Evolutionary conservation across 2,329 filamentous ascomycete species (phyloP).

Genomic region (Chrysosporium keratinophilum): DNA sequence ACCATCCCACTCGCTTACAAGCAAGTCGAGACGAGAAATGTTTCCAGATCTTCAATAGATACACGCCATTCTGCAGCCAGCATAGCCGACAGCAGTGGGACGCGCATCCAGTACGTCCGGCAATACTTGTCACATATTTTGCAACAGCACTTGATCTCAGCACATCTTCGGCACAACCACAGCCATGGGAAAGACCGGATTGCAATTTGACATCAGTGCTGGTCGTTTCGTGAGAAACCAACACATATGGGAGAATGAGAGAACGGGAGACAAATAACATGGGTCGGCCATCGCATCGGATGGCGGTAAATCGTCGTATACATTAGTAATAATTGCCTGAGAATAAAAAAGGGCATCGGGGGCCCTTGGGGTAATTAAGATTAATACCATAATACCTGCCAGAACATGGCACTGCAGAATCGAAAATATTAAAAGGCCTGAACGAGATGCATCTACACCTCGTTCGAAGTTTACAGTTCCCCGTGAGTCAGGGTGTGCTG

Average conservation of each 20-base stretch:
- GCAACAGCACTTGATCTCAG: constrained; percentile 52
- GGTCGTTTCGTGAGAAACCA: constrained; percentile 16
- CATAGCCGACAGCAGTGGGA: constrained; percentile 21
- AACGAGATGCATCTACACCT: constrained; percentile 19
- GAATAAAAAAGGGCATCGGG: not conserved
- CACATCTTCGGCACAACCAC: constrained; percentile 98
- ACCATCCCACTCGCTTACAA: not conserved
- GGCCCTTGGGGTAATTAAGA: constrained; percentile 9
- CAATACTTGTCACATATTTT: constrained; percentile 16
- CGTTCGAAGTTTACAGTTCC: constrained; percentile 32
- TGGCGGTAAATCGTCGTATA: not conserved
- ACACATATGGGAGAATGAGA: not conserved
- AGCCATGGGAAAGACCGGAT: constrained; percentile 65
- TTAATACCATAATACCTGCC: constrained; percentile 6
- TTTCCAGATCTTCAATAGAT: constrained; percentile 38
- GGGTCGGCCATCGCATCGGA: not conserved
- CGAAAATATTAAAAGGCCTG: not conserved
- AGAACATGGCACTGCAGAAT: constrained; percentile 13
- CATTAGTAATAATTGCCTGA: constrained; percentile 3
- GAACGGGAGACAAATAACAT: not conserved
- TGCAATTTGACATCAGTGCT: constrained; percentile 99
- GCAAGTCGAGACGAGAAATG: constrained; percentile 19
- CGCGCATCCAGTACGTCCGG: constrained; percentile 39
- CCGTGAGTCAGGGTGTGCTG: constrained; percentile 27
- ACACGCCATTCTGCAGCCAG: constrained; percentile 27